Percentiles rank a stretch among this genome's conserved stretches.
These are phyloP conservation scores for Cyberlindnera maclurae DNA, from an alignment of 805 yeast genomes.

Conservation along the genomic window DNA sequence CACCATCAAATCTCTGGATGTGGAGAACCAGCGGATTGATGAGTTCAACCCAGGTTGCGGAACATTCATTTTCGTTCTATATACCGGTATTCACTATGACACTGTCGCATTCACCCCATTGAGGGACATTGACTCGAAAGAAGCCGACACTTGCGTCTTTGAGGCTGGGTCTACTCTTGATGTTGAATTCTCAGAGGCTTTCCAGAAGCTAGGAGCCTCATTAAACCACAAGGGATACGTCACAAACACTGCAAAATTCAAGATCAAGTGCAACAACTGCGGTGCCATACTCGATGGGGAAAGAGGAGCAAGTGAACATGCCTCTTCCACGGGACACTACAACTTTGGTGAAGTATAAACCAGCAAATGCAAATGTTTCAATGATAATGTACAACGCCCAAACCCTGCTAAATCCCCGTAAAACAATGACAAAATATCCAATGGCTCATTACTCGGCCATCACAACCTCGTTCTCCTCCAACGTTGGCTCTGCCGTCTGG, in stretches of 20 bases:
- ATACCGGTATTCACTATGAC: constrained; percentile 73
- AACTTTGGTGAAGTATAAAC: constrained; percentile 44
- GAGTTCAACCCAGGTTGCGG: constrained; percentile 34
- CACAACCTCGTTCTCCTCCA: constrained; percentile 20
- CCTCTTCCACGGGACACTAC: constrained; percentile 51
- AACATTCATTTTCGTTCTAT: constrained; percentile 46
- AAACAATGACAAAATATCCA: not conserved
- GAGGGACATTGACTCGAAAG: constrained; percentile 24
- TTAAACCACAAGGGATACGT: constrained; percentile 49
- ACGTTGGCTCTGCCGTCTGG: constrained; percentile 1
- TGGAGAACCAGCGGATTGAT: constrained; percentile 52
- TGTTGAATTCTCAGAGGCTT: constrained; percentile 29
- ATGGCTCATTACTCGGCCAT: constrained; percentile 12
- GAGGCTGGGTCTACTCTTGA: constrained; percentile 27
- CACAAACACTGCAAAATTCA: constrained; percentile 57
- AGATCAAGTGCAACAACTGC: constrained; percentile 53
- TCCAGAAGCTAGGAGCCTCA: constrained; percentile 32
- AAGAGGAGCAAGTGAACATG: constrained; percentile 57
- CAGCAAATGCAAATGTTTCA: not conserved
- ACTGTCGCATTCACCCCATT: constrained; percentile 34
- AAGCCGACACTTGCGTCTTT: constrained; percentile 37
- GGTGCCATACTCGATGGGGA: constrained; percentile 49
- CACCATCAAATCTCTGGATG: constrained; percentile 54
- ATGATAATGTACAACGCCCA: not conserved
- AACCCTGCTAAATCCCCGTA: not conserved